Conservation (phyloP, 768 basidiomycete species). For the Mycena rosella region DNA sequence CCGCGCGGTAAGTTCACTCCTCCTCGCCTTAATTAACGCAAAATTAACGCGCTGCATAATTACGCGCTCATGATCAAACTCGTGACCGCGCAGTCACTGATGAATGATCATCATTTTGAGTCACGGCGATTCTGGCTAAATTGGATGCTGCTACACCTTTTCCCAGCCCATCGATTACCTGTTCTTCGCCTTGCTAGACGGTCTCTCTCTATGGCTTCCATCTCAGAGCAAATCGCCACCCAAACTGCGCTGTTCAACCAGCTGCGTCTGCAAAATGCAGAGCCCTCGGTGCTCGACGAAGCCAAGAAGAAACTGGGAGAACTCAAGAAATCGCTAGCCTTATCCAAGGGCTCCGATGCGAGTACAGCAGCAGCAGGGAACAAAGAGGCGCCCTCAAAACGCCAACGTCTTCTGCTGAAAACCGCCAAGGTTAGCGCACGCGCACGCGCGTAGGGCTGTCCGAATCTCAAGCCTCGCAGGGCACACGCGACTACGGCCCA, state of each 20-base stretch:
- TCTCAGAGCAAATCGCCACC: slow-evolving; percentile 60
- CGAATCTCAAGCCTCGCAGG: slow-evolving; percentile 59
- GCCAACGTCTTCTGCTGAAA: slow-evolving; percentile 83
- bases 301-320: slow-evolving; percentile 79
- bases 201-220: slow-evolving; percentile 47
- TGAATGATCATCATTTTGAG: too few relatives aligned
- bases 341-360: slow-evolving; percentile 53
- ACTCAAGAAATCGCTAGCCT: slow-evolving; percentile 68
- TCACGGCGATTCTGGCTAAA: slow-evolving; percentile 3
- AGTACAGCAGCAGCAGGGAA: slow-evolving; percentile 43
- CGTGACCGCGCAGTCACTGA: slow-evolving; percentile 12
- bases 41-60: too few relatives aligned
- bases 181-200: slow-evolving; percentile 31
- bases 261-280: slow-evolving; percentile 68
- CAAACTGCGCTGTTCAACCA: slow-evolving; percentile 73
- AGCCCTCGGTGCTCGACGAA: slow-evolving; percentile 65
- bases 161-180: slow-evolving; percentile 52
- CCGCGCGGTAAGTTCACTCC: too few relatives aligned
- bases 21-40: too few relatives aligned
- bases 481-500: slow-evolving; percentile 95
- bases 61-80: neutral
- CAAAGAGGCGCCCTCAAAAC: slow-evolving; percentile 70
- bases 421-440: slow-evolving; percentile 84
- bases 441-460: neutral
- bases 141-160: slow-evolving; percentile 35